These are phyloP conservation scores for Wakefieldia striispora DNA, from an alignment of 768 basidiomycete genomes.

Conservation along the genomic window DNA sequence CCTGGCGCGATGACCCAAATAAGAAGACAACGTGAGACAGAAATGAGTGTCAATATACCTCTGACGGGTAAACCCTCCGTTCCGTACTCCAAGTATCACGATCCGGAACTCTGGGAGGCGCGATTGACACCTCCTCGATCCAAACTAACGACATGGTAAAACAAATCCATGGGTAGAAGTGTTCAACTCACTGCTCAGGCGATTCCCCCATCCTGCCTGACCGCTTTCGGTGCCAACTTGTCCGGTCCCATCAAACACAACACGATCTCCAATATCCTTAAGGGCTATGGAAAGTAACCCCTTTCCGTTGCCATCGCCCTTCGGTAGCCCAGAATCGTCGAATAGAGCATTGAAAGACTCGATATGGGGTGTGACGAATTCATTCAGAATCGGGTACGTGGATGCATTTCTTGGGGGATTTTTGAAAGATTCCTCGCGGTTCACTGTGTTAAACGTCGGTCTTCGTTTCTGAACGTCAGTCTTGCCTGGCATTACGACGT, in stretches of 20 bases:
- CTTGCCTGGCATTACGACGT: constrained; percentile 48
- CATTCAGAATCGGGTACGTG: constrained; percentile 79
- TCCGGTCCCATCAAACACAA: constrained; percentile 84
- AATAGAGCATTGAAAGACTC: constrained; percentile 97
- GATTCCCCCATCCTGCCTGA: constrained; percentile 70
- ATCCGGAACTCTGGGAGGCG: constrained; percentile 83
- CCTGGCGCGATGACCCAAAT: constrained; percentile 43
- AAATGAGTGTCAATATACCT: constrained; percentile 49
- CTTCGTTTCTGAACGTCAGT: constrained; percentile 37
- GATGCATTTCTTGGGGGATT: constrained; percentile 68
- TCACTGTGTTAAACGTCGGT: constrained; percentile 78
- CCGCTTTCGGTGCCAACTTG: constrained; percentile 51
- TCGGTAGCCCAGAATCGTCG: constrained; percentile 82
- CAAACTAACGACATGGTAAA: constrained; percentile 58
- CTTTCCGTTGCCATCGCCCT: constrained; percentile 70
- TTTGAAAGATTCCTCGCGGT: constrained; percentile 74
- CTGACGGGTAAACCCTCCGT: constrained; percentile 80
- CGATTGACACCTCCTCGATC: constrained; percentile 83
- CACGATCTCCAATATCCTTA: constrained; percentile 84
- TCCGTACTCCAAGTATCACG: constrained; percentile 74
- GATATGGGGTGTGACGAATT: constrained; percentile 91
- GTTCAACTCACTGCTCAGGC: constrained; percentile 69
- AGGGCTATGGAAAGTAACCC: constrained; percentile 79
- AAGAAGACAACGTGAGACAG: constrained; percentile 1
- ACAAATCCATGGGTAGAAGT: constrained; percentile 6